Base-by-base conservation (phyloP, 768 basidiomycete genomes). In the Butyriboletus loyo region DNA sequence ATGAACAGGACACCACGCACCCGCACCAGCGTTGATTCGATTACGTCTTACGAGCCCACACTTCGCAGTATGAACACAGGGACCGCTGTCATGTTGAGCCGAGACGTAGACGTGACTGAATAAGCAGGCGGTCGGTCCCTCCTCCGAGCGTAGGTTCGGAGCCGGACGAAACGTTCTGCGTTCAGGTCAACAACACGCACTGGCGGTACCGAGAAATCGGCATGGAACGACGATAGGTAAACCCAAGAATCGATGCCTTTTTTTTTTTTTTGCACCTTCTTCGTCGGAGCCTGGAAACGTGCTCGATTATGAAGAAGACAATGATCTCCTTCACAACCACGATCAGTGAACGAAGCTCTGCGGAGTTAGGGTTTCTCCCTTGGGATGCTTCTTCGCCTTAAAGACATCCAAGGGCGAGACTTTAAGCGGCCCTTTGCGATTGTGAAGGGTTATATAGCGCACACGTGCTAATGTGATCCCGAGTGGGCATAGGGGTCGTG, bases 1-100 rank as follows among this genome's bases (percentile, higher is more conserved):
- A 78, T 80, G 60, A 56, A 77, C 37, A 72, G 77, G 61, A 75
- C 75, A 10, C 69, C 68, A 7, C 63, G 73, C 37, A 76, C 75
- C 0, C 64, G 72, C 39, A 76, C 75, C 0, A 69, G 73, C 24
- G 80, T 79, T 21, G 78, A 81, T 62, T 64, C n/a, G n/a, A n/a
- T n/a, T n/a, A n/a, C n/a, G n/a, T n/a, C n/a, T n/a, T n/a, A n/a
- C n/a, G n/a, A n/a, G n/a, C n/a, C n/a, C n/a, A n/a, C n/a, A n/a
- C n/a, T n/a, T n/a, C n/a, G n/a, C n/a, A n/a, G n/a, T n/a, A n/a
- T n/a, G n/a, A n/a, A n/a, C n/a, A n/a, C n/a, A n/a, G 45, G 19
- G 14, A n/a, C 36, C 21, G 9, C 37, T 35, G 14, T 38, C n/a
- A 7, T 21, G 19, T 30, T 28, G n/a, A 40, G 32, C 28, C 28